Percentiles rank a stretch among this genome's conserved stretches.
Evolutionary conservation across 495 filamentous ascomycete genomes (phyloP).

Genomic region (Gamarada debralockiae): DNA sequence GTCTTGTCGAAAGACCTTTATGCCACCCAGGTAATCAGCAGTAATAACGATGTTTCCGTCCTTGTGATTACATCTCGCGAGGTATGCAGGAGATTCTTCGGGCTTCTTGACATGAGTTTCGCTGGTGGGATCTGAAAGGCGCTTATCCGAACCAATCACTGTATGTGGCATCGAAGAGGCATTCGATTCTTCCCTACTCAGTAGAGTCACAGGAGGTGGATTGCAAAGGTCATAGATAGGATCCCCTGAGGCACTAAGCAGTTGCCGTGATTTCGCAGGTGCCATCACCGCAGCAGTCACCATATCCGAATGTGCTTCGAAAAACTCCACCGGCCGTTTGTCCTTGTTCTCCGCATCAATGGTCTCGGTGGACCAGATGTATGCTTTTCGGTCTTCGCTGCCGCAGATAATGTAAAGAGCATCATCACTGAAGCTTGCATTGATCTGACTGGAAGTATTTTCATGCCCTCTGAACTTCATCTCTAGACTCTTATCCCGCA

Average conservation of each 20-base stretch:
- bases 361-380: slow-evolving; percentile 75
- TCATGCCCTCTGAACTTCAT: slow-evolving; percentile 91
- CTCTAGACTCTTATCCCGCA: slow-evolving; percentile 77
- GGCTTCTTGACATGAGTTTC: slow-evolving; percentile 38
- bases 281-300: slow-evolving; percentile 87
- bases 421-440: slow-evolving; percentile 85
- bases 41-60: slow-evolving; percentile 92
- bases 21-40: slow-evolving; percentile 79
- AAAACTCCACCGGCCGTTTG: slow-evolving; percentile 77
- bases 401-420: slow-evolving; percentile 86
- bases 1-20: slow-evolving; percentile 88
- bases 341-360: slow-evolving; percentile 61
- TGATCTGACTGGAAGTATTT: slow-evolving; percentile 89
- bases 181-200: slow-evolving; percentile 62
- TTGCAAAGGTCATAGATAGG: slow-evolving; percentile 96
- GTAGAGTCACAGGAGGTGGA: slow-evolving; percentile 83
- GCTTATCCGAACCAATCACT: slow-evolving; percentile 14
- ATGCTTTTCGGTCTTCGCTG: slow-evolving; percentile 84
- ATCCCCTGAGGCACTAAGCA: slow-evolving; percentile 77
- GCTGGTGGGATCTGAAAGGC: slow-evolving; percentile 36
- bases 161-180: slow-evolving; percentile 23
- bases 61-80: slow-evolving; percentile 68
- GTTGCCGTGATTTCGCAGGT: slow-evolving; percentile 70
- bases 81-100: slow-evolving; percentile 63
- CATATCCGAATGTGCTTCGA: slow-evolving; percentile 84